Evolutionary conservation across 192 early-diverging fungal genomes (phyloP).

Genomic region (Coemansia sp.): DNA sequence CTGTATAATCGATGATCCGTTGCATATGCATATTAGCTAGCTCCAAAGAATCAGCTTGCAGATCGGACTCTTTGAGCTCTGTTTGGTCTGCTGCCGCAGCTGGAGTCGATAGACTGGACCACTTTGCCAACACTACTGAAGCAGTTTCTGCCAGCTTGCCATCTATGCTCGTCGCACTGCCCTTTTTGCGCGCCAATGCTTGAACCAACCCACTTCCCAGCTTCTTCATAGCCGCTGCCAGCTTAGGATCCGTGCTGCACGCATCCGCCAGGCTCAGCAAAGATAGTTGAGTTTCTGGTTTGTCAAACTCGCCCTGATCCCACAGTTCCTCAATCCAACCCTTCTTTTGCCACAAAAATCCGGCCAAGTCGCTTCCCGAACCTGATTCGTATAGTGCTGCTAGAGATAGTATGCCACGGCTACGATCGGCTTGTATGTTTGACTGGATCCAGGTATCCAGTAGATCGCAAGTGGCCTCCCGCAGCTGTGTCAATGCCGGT

Average conservation of each 20-base stretch:
- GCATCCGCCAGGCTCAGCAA: conserved; percentile 43
- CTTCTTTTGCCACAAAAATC: conserved; percentile 57
- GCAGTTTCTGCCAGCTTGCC: conserved; percentile 57
- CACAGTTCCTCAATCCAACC: conserved; percentile 72
- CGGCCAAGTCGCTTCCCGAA: conserved; percentile 52
- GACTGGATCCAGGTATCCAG: conserved; percentile 43
- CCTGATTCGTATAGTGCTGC: conserved; percentile 68
- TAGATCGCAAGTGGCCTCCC: not conserved
- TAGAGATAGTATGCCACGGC: conserved; percentile 49
- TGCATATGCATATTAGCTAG: conserved; percentile 40
- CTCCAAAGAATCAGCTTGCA: conserved; percentile 23
- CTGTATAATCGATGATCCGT: conserved; percentile 7
- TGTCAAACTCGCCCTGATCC: conserved; percentile 78
- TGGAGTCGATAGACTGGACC: conserved; percentile 46
- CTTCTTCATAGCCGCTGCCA: conserved; percentile 62
- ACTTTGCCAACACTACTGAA: conserved; percentile 63
- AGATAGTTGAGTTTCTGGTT: conserved; percentile 62
- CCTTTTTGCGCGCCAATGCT: conserved; percentile 54
- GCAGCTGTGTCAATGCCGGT: conserved; percentile 11
- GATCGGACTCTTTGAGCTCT: not conserved
- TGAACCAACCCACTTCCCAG: conserved; percentile 59
- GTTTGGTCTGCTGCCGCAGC: conserved; percentile 18
- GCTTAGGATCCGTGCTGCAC: conserved; percentile 55
- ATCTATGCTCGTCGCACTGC: conserved; percentile 24
- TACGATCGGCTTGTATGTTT: conserved; percentile 27